A percentile compares a stretch with the other conserved stretches of the same genome.
These are phyloP conservation scores for Lachnellula willkommii DNA, from an alignment of 2,329 filamentous ascomycete species.

Conservation along the genomic window DNA sequence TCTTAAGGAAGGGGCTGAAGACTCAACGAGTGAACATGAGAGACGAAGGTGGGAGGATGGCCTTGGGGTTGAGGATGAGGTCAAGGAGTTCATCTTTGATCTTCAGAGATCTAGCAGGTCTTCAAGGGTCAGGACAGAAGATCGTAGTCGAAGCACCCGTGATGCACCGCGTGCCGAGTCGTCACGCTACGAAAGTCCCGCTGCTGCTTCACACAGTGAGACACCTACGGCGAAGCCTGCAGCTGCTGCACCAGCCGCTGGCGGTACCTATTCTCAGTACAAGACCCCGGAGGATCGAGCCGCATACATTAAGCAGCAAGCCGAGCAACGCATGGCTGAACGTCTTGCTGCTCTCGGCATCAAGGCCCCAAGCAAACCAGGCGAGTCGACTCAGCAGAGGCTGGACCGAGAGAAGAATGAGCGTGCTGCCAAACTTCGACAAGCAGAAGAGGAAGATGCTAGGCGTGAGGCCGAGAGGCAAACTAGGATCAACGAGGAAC, in stretches of 20 bases:
- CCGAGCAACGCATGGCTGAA: slow-evolving; percentile 94
- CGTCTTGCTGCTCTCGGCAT: slow-evolving; percentile 89
- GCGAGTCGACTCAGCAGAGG: slow-evolving; percentile 77
- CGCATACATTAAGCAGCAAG: slow-evolving; percentile 94
- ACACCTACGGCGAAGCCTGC: slow-evolving; percentile 43
- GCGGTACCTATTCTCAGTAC: slow-evolving; percentile 72
- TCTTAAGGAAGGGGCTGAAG: slow-evolving; percentile 74
- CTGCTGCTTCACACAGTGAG: slow-evolving; percentile 28
- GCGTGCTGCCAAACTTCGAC: slow-evolving; percentile 75
- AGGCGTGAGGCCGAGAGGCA: slow-evolving; percentile 84
- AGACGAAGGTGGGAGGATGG: slow-evolving; percentile 92
- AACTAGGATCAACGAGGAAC: slow-evolving; percentile 32
- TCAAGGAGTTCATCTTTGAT: slow-evolving; percentile 97
- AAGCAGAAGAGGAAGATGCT: slow-evolving; percentile 91
- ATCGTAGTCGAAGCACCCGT: slow-evolving; percentile 39
- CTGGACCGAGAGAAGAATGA: slow-evolving; percentile 85
- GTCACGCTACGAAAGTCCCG: slow-evolving; percentile 33
- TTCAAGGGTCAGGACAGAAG: slow-evolving; percentile 60
- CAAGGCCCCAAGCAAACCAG: slow-evolving; percentile 71
- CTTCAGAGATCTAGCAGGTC: slow-evolving; percentile 81
- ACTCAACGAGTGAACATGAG: slow-evolving; percentile 80
- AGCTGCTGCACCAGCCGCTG: slow-evolving; percentile 41
- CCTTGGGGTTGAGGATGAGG: slow-evolving; percentile 90
- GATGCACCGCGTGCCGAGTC: slow-evolving; percentile 35
- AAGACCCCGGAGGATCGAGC: slow-evolving; percentile 90